A percentile compares a stretch with the other conserved stretches of the same genome.
Evolutionary conservation across 208 protist species (phyloP).

Genomic region (Leishmania tropica): DNA sequence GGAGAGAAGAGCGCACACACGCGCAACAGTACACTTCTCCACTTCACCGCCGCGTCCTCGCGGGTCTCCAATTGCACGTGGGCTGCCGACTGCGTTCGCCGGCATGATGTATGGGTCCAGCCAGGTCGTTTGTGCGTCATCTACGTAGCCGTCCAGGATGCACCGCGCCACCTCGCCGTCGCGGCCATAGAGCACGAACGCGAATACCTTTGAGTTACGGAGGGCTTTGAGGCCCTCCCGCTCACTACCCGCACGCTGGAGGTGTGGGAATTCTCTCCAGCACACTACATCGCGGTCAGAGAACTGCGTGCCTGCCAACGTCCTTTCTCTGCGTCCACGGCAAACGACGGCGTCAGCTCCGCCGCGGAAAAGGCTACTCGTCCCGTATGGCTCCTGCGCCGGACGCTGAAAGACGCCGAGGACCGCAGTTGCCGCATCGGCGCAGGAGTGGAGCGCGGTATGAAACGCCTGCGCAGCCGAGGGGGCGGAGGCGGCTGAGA

Average conservation of each 20-base stretch:
- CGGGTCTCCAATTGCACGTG: not conserved
- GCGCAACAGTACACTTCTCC: not conserved
- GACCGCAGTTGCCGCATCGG: not conserved
- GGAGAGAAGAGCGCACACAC: constrained; percentile 20
- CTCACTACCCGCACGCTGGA: not conserved
- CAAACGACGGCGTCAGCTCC: not conserved
- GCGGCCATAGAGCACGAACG: constrained; percentile 22
- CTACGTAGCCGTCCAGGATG: constrained; percentile 24
- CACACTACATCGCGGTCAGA: not conserved
- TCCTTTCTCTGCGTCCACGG: not conserved
- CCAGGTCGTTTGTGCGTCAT: constrained; percentile 16
- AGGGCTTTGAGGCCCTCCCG: not conserved
- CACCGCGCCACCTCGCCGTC: constrained; percentile 23
- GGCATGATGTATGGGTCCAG: not conserved
- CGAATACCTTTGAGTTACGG: constrained; percentile 6
- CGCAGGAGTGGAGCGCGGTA: not conserved
- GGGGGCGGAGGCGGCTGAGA: not conserved
- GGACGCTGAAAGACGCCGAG: constrained; percentile 36
- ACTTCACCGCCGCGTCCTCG: not conserved
- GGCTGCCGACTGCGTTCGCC: not conserved
- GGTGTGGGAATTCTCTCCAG: not conserved
- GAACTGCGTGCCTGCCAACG: not conserved
- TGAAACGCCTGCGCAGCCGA: constrained; percentile 18
- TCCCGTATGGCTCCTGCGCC: constrained; percentile 14
- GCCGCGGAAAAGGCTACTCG: constrained; percentile 17